phyloP scores from a whole-genome alignment of 768 basidiomycete genomes.

The Calvatia gigantea region DNA sequence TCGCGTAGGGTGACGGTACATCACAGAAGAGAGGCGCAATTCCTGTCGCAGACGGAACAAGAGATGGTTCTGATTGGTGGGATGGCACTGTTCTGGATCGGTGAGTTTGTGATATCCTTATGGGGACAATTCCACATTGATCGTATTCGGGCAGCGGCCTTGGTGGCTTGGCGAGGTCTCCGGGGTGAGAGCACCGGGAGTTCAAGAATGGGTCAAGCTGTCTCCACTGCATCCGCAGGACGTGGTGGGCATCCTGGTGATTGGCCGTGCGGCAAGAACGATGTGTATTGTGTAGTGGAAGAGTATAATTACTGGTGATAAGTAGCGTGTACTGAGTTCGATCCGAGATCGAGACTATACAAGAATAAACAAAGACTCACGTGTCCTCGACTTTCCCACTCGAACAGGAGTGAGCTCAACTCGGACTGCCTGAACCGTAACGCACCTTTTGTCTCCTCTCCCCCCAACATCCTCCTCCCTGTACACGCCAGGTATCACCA shows the following conservation, averaged over 20 bases:
- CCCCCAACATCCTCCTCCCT: not conserved
- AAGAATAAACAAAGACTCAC: slow-evolving; percentile 13
- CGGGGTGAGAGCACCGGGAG: slow-evolving; percentile 22
- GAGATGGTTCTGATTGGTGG: slow-evolving; percentile 70
- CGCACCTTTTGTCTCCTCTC: slow-evolving; percentile 3
- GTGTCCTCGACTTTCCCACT: slow-evolving; percentile 7
- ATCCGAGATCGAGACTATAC: slow-evolving; percentile 1
- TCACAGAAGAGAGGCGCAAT: slow-evolving; percentile 54
- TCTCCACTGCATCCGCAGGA: slow-evolving; percentile 3
- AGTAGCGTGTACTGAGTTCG: not conserved
- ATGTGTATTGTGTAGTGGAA: slow-evolving; percentile 67
- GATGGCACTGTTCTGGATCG: slow-evolving; percentile 74
- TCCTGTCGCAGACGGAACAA: slow-evolving; percentile 69
- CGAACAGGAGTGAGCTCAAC: slow-evolving; percentile 2
- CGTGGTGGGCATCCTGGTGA: slow-evolving; percentile 13
- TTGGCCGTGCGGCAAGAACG: slow-evolving; percentile 53
- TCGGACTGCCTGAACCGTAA: not conserved
- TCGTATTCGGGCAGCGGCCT: slow-evolving; percentile 25
- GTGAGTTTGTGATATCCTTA: slow-evolving; percentile 36
- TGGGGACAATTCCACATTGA: not conserved
- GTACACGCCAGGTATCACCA: slow-evolving; percentile 1
- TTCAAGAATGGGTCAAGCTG: slow-evolving; percentile 18
- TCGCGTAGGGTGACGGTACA: slow-evolving; percentile 60
- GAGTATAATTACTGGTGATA: slow-evolving; percentile 38
- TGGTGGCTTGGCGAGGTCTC: slow-evolving; percentile 44